These are phyloP conservation scores for Noccaea caerulescens DNA, from an alignment of 345 rosid genomes.

Conservation along the genomic window DNA sequence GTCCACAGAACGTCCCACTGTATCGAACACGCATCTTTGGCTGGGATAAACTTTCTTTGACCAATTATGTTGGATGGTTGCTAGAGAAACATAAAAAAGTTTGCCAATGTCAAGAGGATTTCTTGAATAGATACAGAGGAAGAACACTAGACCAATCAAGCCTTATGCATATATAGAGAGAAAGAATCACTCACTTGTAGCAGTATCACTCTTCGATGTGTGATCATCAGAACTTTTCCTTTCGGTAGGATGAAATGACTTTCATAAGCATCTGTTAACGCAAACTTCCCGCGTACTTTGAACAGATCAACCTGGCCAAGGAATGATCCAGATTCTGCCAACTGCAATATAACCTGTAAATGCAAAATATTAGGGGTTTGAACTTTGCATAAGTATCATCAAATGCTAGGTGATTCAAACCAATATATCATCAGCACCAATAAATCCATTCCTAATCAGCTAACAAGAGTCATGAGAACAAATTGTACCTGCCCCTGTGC, in stretches of 20 bases:
- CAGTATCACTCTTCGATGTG: conserved; percentile 81
- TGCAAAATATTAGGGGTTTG: conserved; percentile 24
- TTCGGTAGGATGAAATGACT: conserved; percentile 87
- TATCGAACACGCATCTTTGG: conserved; percentile 90
- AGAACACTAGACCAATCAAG: conserved; percentile 1
- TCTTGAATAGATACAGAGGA: conserved; percentile 16
- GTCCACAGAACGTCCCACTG: conserved; percentile 87
- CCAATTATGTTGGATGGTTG: conserved; percentile 85
- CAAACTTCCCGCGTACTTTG: conserved; percentile 98
- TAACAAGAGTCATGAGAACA: conserved; percentile 6
- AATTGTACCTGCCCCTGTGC: conserved; percentile 90
- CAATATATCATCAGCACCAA: background rate
- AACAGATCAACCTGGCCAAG: conserved; percentile 96
- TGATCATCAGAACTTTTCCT: conserved; percentile 72
- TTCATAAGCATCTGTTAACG: conserved; percentile 95
- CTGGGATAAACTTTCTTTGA: conserved; percentile 88
- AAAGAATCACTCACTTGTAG: conserved; percentile 68
- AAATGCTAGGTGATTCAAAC: conserved; percentile 17
- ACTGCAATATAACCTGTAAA: conserved; percentile 86
- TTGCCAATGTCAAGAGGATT: conserved; percentile 19
- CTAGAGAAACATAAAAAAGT: conserved; percentile 49
- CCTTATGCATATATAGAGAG: conserved; percentile 9
- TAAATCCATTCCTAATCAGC: conserved; percentile 21
- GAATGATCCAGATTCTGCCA: conserved; percentile 93
- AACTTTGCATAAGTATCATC: background rate